Percentiles rank a stretch among this genome's conserved stretches.
phyloP scores from a whole-genome alignment of 805 yeast species.

The Kodamaea laetipori region DNA sequence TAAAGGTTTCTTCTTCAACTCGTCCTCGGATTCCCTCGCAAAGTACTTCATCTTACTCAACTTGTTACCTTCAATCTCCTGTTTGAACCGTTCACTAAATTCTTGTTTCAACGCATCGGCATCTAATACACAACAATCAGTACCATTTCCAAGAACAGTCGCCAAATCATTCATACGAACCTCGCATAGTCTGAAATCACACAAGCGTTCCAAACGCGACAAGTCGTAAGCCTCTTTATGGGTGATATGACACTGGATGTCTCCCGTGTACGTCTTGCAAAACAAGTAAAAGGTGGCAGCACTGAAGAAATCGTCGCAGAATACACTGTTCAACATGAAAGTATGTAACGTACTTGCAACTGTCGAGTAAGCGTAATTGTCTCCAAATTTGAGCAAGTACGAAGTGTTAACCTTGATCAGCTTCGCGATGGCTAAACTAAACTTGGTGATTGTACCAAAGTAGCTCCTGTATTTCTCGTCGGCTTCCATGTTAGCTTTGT shows the following conservation, averaged over 20 bases:
- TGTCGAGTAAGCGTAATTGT: slow-evolving; percentile 8
- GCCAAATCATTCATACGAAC: slow-evolving; percentile 4
- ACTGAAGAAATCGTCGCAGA: slow-evolving; percentile 13
- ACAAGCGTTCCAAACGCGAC: slow-evolving; percentile 12
- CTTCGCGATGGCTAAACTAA: slow-evolving; percentile 7
- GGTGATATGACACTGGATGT: slow-evolving; percentile 12
- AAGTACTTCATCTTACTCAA: slow-evolving; percentile 4
- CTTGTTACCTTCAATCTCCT: slow-evolving; percentile 2
- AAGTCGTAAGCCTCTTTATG: slow-evolving; percentile 13
- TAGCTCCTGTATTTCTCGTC: slow-evolving; percentile 8
- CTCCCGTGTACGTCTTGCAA: slow-evolving; percentile 13
- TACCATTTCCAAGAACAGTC: background rate
- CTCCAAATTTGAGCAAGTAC: slow-evolving; percentile 8
- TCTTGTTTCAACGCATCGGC: background rate
- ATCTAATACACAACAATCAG: background rate
- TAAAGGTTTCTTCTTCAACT: background rate
- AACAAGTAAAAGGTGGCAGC: slow-evolving; percentile 14
- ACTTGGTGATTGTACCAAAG: slow-evolving; percentile 7
- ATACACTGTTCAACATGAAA: slow-evolving; percentile 9
- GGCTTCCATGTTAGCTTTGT: slow-evolving; percentile 11
- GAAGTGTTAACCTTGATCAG: slow-evolving; percentile 7
- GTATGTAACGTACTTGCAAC: slow-evolving; percentile 3
- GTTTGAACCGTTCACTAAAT: slow-evolving; percentile 1
- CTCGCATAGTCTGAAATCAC: slow-evolving; percentile 10
- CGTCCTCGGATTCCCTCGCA: too few species aligned